phyloP scores from a whole-genome alignment of 352 stramenopile genomes.

The Phytophthora vignae region DNA sequence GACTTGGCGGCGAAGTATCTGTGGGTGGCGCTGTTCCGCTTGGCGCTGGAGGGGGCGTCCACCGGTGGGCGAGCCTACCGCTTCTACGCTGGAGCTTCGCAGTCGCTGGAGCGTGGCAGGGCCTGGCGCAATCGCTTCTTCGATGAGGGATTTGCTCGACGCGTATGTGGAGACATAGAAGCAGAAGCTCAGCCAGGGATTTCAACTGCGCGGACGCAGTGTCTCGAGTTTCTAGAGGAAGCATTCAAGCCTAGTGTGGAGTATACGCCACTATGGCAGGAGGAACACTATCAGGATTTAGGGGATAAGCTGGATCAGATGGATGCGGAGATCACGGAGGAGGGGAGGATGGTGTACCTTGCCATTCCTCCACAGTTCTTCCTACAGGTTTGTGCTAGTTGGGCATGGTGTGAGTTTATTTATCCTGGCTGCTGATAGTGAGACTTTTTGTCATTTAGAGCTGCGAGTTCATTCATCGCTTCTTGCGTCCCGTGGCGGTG shows the following conservation, averaged over 20 bases:
- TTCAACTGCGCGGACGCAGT: conserved; percentile 20
- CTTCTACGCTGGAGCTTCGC: conserved; percentile 58
- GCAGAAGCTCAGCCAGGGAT: background rate
- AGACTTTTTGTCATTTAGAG: conserved; percentile 29
- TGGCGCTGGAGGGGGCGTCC: conserved; percentile 46
- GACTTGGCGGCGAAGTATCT: conserved; percentile 88
- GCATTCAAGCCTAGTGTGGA: conserved; percentile 48
- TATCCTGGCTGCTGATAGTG: background rate
- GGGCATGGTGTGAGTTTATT: background rate
- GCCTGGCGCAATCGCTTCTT: conserved; percentile 55
- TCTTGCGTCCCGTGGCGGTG: conserved; percentile 32
- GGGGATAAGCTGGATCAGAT: conserved; percentile 19
- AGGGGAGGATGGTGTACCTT: conserved; percentile 74
- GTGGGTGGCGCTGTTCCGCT: conserved; percentile 74
- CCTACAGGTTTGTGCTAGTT: conserved; percentile 41
- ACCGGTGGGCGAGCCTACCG: conserved; percentile 19
- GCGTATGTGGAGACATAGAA: conserved; percentile 43
- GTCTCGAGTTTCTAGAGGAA: conserved; percentile 41
- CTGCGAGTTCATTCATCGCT: conserved; percentile 40
- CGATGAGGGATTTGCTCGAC: conserved; percentile 30
- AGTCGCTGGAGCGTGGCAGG: conserved; percentile 33
- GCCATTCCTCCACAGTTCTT: conserved; percentile 82
- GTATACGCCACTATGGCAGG: conserved; percentile 54
- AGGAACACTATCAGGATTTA: conserved; percentile 44
- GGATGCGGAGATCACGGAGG: conserved; percentile 23